These are phyloP conservation scores for Clonostachys rhizophaga DNA, from an alignment of 2,329 filamentous ascomycete genomes.

Conservation along the genomic window DNA sequence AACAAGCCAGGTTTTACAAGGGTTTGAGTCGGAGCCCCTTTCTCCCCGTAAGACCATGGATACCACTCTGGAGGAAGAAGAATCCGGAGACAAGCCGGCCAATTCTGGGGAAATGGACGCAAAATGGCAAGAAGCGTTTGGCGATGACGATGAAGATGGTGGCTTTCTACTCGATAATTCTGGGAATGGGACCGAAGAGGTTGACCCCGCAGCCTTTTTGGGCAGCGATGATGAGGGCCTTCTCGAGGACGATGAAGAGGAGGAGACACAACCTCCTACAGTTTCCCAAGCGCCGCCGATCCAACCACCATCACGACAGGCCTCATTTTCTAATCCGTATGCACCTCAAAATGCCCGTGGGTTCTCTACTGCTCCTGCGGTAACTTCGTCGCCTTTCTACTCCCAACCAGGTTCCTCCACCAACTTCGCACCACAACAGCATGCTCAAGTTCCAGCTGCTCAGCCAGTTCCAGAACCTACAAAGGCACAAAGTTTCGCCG, in stretches of 20 bases:
- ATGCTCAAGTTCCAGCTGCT: slow-evolving; percentile 22
- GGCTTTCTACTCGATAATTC: slow-evolving; percentile 57
- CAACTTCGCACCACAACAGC: slow-evolving; percentile 15
- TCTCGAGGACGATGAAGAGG: slow-evolving; percentile 60
- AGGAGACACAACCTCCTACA: neutral
- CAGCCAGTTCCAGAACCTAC: slow-evolving; percentile 36
- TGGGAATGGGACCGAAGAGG: slow-evolving; percentile 28
- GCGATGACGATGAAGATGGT: slow-evolving; percentile 68
- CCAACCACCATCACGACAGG: neutral
- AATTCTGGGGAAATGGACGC: slow-evolving; percentile 48
- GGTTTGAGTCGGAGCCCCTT: slow-evolving; percentile 29
- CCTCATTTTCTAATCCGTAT: slow-evolving; percentile 4
- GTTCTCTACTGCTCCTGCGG: neutral
- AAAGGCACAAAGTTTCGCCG: slow-evolving; percentile 78
- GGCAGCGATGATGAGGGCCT: slow-evolving; percentile 85
- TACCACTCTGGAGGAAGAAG: slow-evolving; percentile 17
- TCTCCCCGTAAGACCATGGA: slow-evolving; percentile 21
- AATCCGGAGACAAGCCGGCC: slow-evolving; percentile 4
- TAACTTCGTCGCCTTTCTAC: neutral
- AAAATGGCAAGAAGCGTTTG: slow-evolving; percentile 80
- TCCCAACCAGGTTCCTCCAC: neutral
- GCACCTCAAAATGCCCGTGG: slow-evolving; percentile 1
- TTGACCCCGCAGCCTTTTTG: slow-evolving; percentile 64
- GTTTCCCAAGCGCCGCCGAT: no score
- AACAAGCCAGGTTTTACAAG: slow-evolving; percentile 60